These are phyloP conservation scores for Porcisia hertigi DNA, from an alignment of 208 protist species.

Conservation along the genomic window DNA sequence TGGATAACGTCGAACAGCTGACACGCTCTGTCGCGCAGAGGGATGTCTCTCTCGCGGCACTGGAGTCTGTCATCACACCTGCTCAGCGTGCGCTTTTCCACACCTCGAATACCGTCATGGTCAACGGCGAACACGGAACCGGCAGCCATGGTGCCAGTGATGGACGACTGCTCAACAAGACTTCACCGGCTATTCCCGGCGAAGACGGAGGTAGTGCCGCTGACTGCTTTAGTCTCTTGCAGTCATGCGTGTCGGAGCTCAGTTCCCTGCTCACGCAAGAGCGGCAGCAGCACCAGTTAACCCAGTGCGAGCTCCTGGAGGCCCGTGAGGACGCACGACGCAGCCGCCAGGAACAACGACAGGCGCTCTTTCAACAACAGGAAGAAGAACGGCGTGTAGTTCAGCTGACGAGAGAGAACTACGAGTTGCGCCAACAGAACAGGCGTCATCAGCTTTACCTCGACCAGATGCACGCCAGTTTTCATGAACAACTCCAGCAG, in stretches of 20 bases:
- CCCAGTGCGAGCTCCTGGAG: constrained; percentile 25
- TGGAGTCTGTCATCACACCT: constrained; percentile 35
- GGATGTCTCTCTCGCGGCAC: constrained; percentile 27
- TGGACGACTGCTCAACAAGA: background rate
- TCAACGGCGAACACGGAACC: background rate
- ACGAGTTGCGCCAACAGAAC: constrained; percentile 26
- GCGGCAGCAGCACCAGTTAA: constrained; percentile 33
- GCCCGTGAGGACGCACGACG: constrained; percentile 30
- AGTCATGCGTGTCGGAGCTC: constrained; percentile 31
- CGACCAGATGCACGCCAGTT: constrained; percentile 21
- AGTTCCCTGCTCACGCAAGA: constrained; percentile 24
- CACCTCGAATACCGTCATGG: constrained; percentile 15
- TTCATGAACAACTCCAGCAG: constrained; percentile 21
- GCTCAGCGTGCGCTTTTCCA: constrained; percentile 38
- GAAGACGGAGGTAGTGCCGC: constrained; percentile 5
- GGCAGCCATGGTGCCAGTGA: background rate
- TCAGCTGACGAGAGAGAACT: constrained; percentile 28
- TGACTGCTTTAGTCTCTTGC: constrained; percentile 33
- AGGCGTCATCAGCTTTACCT: constrained; percentile 28
- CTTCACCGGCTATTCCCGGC: background rate
- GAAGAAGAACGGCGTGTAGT: constrained; percentile 29
- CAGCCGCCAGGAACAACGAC: constrained; percentile 30
- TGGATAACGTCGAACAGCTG: constrained; percentile 40
- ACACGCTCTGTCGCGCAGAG: constrained; percentile 23
- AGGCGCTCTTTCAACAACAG: constrained; percentile 29